phyloP scores from a whole-genome alignment of 2,329 filamentous ascomycete genomes.

The Aspergillus flavus region DNA sequence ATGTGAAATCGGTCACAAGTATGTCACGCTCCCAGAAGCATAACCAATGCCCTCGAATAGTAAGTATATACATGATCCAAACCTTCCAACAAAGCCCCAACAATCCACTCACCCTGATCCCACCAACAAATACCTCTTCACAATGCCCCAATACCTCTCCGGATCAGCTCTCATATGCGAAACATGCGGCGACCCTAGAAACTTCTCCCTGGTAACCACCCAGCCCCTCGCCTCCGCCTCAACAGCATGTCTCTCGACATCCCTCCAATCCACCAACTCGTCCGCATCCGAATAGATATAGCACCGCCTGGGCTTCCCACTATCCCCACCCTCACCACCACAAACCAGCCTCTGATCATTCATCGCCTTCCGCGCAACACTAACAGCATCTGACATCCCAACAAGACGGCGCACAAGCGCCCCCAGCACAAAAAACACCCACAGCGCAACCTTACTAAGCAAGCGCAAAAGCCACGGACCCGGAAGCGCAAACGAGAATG shows the following conservation, averaged over 20 bases:
- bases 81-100: background rate
- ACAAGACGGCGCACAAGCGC: slow-evolving; percentile 23
- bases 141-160: slow-evolving; percentile 43
- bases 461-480: slow-evolving; percentile 27
- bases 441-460: slow-evolving; percentile 1
- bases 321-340: slow-evolving; percentile 11
- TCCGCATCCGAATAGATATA: slow-evolving; percentile 47
- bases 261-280: slow-evolving; percentile 37
- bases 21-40: background rate
- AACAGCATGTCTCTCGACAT: slow-evolving; percentile 42
- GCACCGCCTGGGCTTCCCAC: slow-evolving; percentile 26
- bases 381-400: slow-evolving; percentile 28
- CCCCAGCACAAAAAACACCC: slow-evolving; percentile 22
- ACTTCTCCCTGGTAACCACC: slow-evolving; percentile 39
- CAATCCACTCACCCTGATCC: background rate
- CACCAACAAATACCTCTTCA: slow-evolving; percentile 25
- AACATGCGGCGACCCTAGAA: slow-evolving; percentile 42
- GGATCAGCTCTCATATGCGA: slow-evolving; percentile 43
- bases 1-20: background rate
- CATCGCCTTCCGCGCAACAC: slow-evolving; percentile 30
- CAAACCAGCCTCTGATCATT: slow-evolving; percentile 33
- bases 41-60: background rate
- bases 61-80: background rate
- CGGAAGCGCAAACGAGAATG: slow-evolving; percentile 41
- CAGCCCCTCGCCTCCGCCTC: slow-evolving; percentile 36